phyloP scores from a whole-genome alignment of 176 grass and related monocot species.

The Pontederia crassipes region DNA sequence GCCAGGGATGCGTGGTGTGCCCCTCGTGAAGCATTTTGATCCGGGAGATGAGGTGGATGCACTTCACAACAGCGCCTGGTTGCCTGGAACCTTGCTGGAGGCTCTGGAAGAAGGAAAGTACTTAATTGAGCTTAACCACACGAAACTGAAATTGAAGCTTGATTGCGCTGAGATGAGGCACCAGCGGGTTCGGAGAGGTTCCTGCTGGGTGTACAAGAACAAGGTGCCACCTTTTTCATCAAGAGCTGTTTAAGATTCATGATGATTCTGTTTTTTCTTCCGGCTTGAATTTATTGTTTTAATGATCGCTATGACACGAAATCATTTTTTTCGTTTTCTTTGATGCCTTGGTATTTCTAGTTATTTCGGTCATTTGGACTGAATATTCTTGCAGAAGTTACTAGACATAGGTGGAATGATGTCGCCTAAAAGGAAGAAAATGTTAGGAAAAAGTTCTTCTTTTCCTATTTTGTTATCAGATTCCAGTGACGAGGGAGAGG shows the following conservation, averaged over 20 bases:
- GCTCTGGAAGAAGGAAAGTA: constrained; percentile 16
- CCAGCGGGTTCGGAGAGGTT: constrained; percentile 37
- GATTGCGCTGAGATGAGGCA: constrained; percentile 27
- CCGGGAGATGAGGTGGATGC: constrained; percentile 24
- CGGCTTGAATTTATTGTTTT: no score
- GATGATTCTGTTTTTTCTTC: not conserved
- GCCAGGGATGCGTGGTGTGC: constrained; percentile 13
- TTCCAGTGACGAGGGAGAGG: constrained; percentile 25
- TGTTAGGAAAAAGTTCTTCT: not conserved
- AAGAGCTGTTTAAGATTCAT: not conserved
- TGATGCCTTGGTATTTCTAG: not conserved
- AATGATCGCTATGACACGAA: no score
- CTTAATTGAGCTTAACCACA: constrained; percentile 4
- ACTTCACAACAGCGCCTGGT: constrained; percentile 44
- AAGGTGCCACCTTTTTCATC: not conserved
- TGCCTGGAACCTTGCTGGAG: constrained; percentile 16
- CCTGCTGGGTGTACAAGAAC: constrained; percentile 40
- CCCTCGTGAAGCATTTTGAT: constrained; percentile 12
- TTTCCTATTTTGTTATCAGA: not conserved
- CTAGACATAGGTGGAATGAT: not conserved
- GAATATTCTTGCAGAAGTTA: not conserved
- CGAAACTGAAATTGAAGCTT: constrained; percentile 9
- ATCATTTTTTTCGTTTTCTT: no score
- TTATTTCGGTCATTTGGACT: not conserved
- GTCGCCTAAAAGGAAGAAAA: not conserved